A percentile compares a stretch with the other conserved stretches of the same genome.
Evolutionary conservation across 169 alveolate genomes (phyloP).

Genomic region (Cytauxzoon felis): DNA sequence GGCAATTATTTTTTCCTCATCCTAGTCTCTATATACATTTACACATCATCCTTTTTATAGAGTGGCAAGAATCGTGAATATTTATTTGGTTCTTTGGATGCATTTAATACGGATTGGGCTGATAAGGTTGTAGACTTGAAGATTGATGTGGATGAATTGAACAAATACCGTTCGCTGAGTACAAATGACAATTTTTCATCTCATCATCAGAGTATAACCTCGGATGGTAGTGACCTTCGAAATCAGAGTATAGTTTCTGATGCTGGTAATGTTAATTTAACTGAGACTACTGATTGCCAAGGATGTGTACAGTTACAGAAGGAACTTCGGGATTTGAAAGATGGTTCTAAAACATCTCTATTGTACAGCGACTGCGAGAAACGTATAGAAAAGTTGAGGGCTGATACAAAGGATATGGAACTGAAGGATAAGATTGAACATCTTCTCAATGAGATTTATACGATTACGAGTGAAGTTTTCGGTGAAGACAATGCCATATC

Average conservation of each 20-base stretch:
- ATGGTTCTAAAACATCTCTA: constrained; percentile 11
- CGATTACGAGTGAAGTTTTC: constrained; percentile 42
- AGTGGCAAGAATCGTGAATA: constrained; percentile 29
- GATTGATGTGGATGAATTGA: constrained; percentile 23
- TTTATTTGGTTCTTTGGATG: constrained; percentile 50
- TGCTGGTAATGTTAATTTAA: neutral
- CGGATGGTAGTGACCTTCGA: constrained; percentile 11
- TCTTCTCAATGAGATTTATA: constrained; percentile 39
- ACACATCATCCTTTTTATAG: neutral
- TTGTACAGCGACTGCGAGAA: constrained; percentile 3
- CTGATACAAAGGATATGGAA: constrained; percentile 24
- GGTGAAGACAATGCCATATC: constrained; percentile 59
- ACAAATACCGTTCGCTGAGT: too few relatives aligned
- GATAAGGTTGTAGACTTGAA: constrained; percentile 46
- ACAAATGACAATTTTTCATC: too few relatives aligned
- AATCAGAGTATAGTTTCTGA: neutral
- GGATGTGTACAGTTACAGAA: constrained; percentile 1
- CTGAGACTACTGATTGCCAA: too few relatives aligned
- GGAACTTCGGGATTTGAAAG: neutral
- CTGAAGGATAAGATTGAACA: constrained; percentile 42
- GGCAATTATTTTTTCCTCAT: too few relatives aligned
- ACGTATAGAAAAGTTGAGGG: constrained; percentile 13
- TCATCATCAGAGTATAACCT: constrained; percentile 9
- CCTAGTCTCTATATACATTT: constrained; percentile 11
- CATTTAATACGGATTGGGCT: constrained; percentile 58